Conservation (phyloP, 495 filamentous ascomycete species). For the Collariella sp. region DNA sequence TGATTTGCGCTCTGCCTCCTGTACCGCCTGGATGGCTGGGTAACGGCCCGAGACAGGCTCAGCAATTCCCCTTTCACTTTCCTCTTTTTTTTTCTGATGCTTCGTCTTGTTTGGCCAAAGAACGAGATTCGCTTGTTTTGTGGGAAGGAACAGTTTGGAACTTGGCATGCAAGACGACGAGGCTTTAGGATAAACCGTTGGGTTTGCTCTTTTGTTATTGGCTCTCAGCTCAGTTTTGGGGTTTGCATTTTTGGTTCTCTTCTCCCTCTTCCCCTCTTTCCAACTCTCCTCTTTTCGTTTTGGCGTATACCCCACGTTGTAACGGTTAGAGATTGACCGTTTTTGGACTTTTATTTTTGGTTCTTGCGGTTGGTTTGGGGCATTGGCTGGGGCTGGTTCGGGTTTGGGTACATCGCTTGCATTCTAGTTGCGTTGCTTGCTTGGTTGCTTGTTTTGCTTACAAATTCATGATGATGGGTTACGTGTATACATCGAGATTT, state of each 20-base stretch:
- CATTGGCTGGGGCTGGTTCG: not conserved
- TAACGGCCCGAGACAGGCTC: not conserved
- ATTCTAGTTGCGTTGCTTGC: not conserved
- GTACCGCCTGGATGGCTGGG: not conserved
- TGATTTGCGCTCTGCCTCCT: not conserved
- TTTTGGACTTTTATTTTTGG: not conserved
- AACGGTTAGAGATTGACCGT: not conserved
- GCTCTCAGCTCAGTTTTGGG: not conserved
- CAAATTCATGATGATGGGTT: not conserved
- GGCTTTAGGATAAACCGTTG: not conserved
- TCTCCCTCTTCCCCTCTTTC: not conserved
- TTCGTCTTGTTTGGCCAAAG: slow-evolving; percentile 2
- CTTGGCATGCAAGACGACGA: not conserved
- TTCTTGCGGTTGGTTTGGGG: not conserved
- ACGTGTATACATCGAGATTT: not conserved
- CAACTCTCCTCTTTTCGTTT: slow-evolving; percentile 4
- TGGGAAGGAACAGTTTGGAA: not conserved
- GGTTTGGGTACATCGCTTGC: not conserved
- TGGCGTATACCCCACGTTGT: slow-evolving; percentile 15
- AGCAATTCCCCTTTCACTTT: not conserved
- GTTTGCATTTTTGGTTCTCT: not conserved
- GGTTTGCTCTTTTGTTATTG: not conserved
- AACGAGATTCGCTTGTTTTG: slow-evolving; percentile 1
- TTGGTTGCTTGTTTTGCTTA: not conserved
- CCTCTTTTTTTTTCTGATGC: not conserved